Conservation (phyloP, 2,329 filamentous ascomycete species). For the Boeremia exigua region DNA sequence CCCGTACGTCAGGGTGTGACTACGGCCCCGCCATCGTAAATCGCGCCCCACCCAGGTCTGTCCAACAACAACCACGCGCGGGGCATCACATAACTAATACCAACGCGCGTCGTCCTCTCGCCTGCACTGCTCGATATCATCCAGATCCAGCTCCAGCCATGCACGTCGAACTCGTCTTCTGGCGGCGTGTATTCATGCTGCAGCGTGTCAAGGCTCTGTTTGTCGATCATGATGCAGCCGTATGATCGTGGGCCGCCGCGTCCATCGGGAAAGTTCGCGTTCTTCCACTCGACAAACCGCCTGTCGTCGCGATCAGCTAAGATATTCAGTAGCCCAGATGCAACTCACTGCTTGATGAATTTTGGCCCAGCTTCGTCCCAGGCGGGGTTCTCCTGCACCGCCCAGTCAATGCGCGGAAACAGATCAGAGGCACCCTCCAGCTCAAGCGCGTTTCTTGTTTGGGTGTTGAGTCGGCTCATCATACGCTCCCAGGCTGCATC, state of each 20-base stretch:
- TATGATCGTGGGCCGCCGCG: background rate
- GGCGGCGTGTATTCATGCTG: constrained; percentile 5
- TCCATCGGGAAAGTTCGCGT: constrained; percentile 2
- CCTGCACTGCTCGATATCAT: constrained; percentile 7
- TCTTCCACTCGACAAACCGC: constrained; percentile 1
- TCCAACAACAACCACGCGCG: constrained; percentile 6
- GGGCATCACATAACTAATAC: constrained; percentile 3
- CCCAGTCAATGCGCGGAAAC: constrained; percentile 16
- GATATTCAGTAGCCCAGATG: background rate
- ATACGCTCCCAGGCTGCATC: constrained; percentile 15
- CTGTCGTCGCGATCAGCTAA: background rate
- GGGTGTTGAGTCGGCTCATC: constrained; percentile 12
- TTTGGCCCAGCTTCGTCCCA: constrained; percentile 4
- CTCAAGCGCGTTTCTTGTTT: constrained; percentile 1
- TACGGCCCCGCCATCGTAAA: background rate
- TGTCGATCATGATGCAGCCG: constrained; percentile 5
- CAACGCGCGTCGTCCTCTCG: constrained; percentile 3
- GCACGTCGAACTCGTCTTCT: constrained; percentile 4
- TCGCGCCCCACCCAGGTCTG: constrained; percentile 1
- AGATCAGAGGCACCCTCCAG: constrained; percentile 3
- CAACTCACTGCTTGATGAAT: constrained; percentile 2
- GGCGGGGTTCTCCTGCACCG: constrained; percentile 14
- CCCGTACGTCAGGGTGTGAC: too few relatives aligned
- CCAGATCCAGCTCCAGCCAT: constrained; percentile 5
- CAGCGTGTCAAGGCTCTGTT: constrained; percentile 6